A percentile compares a stretch with the other conserved stretches of the same genome.
Conservation (phyloP, 2,329 filamentous ascomycete species). For the Sarocladiaceae sp. region DNA sequence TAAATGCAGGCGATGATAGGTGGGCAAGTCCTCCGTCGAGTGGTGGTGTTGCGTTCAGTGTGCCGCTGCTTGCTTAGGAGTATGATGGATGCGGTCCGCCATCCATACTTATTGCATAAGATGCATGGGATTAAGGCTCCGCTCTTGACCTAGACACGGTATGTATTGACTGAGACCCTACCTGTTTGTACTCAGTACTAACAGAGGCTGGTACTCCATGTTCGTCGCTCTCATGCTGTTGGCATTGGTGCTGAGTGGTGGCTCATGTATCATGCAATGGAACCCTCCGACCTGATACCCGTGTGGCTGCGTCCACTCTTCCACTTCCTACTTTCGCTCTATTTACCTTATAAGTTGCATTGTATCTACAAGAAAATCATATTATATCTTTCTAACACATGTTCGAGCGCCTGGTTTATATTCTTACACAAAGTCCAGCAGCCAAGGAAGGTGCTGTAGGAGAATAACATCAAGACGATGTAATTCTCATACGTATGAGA, state of each 20-base stretch:
- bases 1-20: background rate
- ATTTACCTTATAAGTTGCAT: background rate
- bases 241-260: conserved; percentile 5
- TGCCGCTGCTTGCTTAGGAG: conserved; percentile 1
- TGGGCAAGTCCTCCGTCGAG: background rate
- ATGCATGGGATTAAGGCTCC: background rate
- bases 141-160: conserved; percentile 2
- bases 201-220: background rate
- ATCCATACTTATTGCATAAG: conserved; percentile 1
- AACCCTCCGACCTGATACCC: background rate
- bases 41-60: background rate
- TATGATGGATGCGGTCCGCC: background rate
- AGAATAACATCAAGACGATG: no score
- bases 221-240: background rate
- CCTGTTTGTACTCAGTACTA: background rate
- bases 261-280: conserved; percentile 3
- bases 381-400: background rate
- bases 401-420: background rate
- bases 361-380: background rate
- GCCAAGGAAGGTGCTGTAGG: conserved; percentile 1
- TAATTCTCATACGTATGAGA: no score
- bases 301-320: background rate
- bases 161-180: no score
- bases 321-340: conserved; percentile 1
- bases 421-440: conserved; percentile 2